Base-by-base conservation (phyloP, 768 basidiomycete species). In the Leccinellum luteum region DNA sequence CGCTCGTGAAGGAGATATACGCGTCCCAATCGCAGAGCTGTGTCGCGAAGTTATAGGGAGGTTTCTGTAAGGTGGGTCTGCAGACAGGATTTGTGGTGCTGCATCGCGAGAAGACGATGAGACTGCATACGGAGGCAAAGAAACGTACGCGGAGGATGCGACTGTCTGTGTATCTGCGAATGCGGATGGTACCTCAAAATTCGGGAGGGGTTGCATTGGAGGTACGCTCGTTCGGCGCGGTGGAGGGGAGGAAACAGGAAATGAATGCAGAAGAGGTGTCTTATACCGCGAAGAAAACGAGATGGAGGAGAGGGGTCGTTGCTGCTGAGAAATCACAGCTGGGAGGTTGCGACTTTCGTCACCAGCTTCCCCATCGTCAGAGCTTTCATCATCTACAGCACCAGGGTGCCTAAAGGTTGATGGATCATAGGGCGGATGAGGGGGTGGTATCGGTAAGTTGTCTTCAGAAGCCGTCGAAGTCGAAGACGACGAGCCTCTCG, bases 271-370 rank as follows among this genome's bases (percentile, higher is more conserved):
- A 66, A 86, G 78, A 7, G 91, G 92, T 30, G 91, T 92, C 54
- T 86, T 89, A 68, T 93, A 92, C 48, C 85, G 82, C 2, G 89
- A 86, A 2, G 92, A 92, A 49, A 86, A 68, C 31, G 67, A 68
- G 17, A 60, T 19, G 17, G 92, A 88, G n/a, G 91, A 93, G 21
- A 81, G 81, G 4, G 92, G 87, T 21, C 91, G 83, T 19, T 61
- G 62, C 48, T 63, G 70, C 30, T 71, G 69, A 55, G 76, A 75
- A 47, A 76, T 64, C 48, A 69, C 58, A 15, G 60, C 52, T 73
- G 71, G 76, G 57, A 82, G 75, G 52, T 81, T 79, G 38, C 70
- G 69, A 9, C 76, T 75, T 64, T 81, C 81, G 19, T 82, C 80
- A 27, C 76, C 79, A n/a, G 71, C 74, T 58, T 80, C 84, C 15